A percentile compares a stretch with the other conserved stretches of the same genome.
These are phyloP conservation scores for Rutstroemia sp. DNA, from an alignment of 2,329 filamentous ascomycete species.

Conservation along the genomic window DNA sequence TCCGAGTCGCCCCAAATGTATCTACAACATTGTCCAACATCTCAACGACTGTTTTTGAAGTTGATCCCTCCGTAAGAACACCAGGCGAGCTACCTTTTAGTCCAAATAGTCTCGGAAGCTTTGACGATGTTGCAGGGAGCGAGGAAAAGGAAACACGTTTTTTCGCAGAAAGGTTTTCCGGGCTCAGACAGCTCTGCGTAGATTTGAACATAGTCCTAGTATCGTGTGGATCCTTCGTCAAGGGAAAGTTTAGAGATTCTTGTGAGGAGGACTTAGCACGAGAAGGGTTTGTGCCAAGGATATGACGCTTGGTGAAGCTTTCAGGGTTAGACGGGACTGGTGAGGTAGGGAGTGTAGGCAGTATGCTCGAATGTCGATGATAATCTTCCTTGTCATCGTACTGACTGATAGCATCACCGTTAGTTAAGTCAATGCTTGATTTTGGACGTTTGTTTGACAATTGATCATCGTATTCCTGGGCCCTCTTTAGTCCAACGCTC, in stretches of 20 bases:
- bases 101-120: background rate
- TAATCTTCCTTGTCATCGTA: background rate
- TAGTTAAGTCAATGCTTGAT: background rate
- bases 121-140: background rate
- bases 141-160: background rate
- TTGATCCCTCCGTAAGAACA: too few species aligned
- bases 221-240: constrained; percentile 71
- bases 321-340: background rate
- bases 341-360: background rate
- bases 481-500: background rate
- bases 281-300: constrained; percentile 6
- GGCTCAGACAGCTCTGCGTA: constrained; percentile 54
- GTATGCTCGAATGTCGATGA: background rate
- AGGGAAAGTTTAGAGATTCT: constrained; percentile 53
- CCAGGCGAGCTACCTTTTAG: too few species aligned
- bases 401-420: background rate
- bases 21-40: background rate
- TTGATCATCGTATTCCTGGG: background rate
- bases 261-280: constrained; percentile 28
- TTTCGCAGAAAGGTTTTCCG: background rate
- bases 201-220: constrained; percentile 54
- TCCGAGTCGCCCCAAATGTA: background rate
- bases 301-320: constrained; percentile 2
- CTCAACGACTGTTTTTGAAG: background rate
- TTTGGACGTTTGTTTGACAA: background rate